These are phyloP conservation scores for Botrytis pseudocinerea DNA, from an alignment of 2,329 filamentous ascomycete genomes.

Conservation along the genomic window DNA sequence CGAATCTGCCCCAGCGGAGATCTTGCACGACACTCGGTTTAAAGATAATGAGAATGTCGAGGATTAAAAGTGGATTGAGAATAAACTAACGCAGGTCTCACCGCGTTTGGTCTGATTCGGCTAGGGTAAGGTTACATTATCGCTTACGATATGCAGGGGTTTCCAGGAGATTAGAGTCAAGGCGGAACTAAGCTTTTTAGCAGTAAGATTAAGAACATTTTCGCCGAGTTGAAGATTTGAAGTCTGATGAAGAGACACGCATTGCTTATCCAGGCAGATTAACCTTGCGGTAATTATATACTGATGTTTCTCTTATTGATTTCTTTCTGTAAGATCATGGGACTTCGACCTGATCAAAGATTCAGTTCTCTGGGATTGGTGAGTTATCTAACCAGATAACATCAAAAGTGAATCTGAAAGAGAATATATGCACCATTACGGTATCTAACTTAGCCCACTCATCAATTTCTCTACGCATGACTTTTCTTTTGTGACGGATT, in stretches of 20 bases:
- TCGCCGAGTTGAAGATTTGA: background rate
- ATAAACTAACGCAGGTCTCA: background rate
- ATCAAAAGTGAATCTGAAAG: fast-evolving
- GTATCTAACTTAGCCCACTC: background rate
- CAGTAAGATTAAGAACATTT: background rate
- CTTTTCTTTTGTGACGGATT: background rate
- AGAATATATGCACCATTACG: background rate
- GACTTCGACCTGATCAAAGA: background rate
- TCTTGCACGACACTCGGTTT: background rate
- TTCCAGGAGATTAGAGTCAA: background rate
- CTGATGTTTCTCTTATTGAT: background rate
- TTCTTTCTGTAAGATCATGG: background rate
- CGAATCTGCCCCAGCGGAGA: background rate
- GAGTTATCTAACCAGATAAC: background rate
- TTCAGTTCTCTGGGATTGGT: background rate
- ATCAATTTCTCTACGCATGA: background rate
- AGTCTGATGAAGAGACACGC: background rate
- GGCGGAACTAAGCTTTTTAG: background rate
- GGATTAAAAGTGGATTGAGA: background rate
- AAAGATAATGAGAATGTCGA: background rate
- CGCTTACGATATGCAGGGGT: background rate
- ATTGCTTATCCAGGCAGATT: background rate
- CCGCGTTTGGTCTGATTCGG: background rate
- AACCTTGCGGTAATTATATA: background rate
- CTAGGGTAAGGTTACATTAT: background rate